Evolutionary conservation across 164 flowering plant genomes (phyloP).

Genomic region (Magnolia changhungtana): DNA sequence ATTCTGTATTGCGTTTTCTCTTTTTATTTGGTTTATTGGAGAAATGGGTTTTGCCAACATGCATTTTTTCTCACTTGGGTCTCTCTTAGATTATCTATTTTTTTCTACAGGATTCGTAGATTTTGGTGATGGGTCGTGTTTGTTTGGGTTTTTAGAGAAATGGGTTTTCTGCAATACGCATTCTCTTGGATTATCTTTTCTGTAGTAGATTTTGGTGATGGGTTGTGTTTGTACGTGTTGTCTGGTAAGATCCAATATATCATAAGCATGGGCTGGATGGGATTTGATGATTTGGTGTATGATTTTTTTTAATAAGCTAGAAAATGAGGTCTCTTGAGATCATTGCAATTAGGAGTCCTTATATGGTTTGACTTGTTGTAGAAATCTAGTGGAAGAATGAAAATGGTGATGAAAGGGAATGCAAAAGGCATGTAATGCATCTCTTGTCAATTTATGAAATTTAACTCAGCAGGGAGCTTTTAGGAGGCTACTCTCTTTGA

Average conservation of each 20-base stretch:
- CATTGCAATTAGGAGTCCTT: not conserved
- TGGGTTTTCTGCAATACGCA: not conserved
- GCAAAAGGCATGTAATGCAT: too few species aligned
- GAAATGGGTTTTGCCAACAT: not conserved
- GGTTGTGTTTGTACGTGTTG: not conserved
- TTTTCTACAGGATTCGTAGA: not conserved
- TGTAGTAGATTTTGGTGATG: conserved; percentile 2
- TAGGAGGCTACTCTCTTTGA: too few species aligned
- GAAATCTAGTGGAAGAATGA: too few species aligned
- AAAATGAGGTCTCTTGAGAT: too few species aligned
- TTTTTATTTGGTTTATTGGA: not conserved
- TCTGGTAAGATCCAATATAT: not conserved
- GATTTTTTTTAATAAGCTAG: too few species aligned
- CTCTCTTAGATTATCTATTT: not conserved
- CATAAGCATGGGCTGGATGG: not conserved
- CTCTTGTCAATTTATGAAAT: too few species aligned
- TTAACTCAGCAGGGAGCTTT: too few species aligned
- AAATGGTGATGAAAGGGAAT: too few species aligned
- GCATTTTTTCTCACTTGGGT: not conserved
- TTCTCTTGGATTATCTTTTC: not conserved
- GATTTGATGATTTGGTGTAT: not conserved
- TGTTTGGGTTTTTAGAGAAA: not conserved
- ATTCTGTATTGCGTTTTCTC: not conserved
- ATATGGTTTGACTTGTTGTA: not conserved
- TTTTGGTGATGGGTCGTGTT: not conserved